These are phyloP conservation scores for Paramecium primaurelia DNA, from an alignment of 73 alveolate genomes.

Conservation along the genomic window DNA sequence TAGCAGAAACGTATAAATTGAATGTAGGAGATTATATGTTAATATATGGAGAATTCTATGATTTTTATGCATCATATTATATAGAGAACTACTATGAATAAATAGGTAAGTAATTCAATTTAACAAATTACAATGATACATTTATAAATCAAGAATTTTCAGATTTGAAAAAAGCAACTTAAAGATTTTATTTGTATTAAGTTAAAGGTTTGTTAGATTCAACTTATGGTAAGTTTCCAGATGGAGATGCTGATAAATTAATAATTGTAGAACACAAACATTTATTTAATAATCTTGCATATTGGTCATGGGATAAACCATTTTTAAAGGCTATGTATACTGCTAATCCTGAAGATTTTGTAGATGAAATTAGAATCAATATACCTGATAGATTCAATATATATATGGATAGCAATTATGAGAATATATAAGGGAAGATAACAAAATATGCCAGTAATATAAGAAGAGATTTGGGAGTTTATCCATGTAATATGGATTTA, in stretches of 20 bases:
- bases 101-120: background rate
- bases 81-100: background rate
- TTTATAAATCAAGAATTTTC: background rate
- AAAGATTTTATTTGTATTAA: background rate
- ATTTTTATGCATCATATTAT: background rate
- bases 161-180: background rate
- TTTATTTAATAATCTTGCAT: background rate
- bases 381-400: constrained; percentile 47
- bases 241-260: constrained; percentile 34
- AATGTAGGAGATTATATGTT: background rate
- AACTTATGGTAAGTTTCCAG: constrained; percentile 65
- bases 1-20: background rate
- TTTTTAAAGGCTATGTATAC: background rate
- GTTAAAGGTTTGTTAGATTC: background rate
- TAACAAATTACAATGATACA: background rate
- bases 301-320: constrained; percentile 24
- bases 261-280: constrained; percentile 51
- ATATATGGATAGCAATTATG: constrained; percentile 63
- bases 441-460: constrained; percentile 64
- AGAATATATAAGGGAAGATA: constrained; percentile 59
- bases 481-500: constrained; percentile 64
- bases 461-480: constrained; percentile 74
- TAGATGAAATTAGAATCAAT: constrained; percentile 50
- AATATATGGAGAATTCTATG: constrained; percentile 19
- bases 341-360: constrained; percentile 50